Base-by-base conservation (phyloP, 2,329 filamentous ascomycete genomes). In the Colletotrichum camelliae region DNA sequence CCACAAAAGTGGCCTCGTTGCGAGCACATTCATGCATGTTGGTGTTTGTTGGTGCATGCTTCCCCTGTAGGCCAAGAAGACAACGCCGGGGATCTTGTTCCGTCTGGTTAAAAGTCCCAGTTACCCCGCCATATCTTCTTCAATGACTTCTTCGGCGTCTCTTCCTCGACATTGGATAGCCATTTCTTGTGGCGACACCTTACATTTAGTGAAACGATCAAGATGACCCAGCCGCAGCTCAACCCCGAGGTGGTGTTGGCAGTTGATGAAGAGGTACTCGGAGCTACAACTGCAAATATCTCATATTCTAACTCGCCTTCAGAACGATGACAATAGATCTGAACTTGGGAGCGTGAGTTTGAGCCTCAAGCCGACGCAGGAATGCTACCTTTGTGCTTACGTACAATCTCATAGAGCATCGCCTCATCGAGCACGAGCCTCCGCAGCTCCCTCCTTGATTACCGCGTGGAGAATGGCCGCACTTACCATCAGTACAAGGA, bases 1-100 rank as follows among this genome's bases (percentile, higher is more conserved):
- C 80, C 65, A 77, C 78, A 52, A 77, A 79, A 5, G 82, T 83
- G 61, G 52, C 21, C 52, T 69, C 55, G 33, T 69, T 39, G 39
- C 39, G 39, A 43, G 39, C 18, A 18, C 39, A 43, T 43, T 43
- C 18, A 43, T 43, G 39, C 39, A 43, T 43, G 39, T 43, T 43
- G 39, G 39, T 43, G 39, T 43, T 43, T 43, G 39, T 43, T 43
- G 39, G 39, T 43, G 39, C 39, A 43, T 43, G 39, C 39, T 43
- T 43, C 39, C 39, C 39, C 39, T 43, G 39, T n/a, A n/a, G 39
- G 39, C 39, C 39, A 43, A 43, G 39, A 43, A 43, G 39, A 43
- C 8, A 1, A 43, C 16, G 39, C 18, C 18, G 39, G 18, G 39
- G 39, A 43, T 43, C 39, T 43, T 43, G 18, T 43, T 43, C 39